These are phyloP conservation scores for Acanthamoeba lenticulata DNA, from an alignment of 208 protist genomes.

Conservation along the genomic window DNA sequence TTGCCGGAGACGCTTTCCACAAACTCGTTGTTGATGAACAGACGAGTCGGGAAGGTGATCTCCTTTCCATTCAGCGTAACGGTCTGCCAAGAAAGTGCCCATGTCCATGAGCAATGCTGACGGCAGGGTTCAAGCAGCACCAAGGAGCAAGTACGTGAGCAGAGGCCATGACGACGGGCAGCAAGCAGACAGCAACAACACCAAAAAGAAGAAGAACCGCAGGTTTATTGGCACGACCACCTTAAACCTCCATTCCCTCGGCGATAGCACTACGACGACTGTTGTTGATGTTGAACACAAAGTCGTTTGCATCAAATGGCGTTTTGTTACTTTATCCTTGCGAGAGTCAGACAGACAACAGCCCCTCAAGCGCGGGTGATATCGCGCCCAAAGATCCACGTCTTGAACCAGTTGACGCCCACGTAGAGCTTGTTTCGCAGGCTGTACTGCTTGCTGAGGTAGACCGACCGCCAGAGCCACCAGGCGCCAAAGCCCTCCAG, in stretches of 20 bases:
- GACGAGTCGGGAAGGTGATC: neutral
- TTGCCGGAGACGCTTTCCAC: constrained; percentile 4
- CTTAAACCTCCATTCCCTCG: too few species aligned
- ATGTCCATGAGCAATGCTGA: too few species aligned
- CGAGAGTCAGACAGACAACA: neutral
- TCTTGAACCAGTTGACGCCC: constrained; percentile 58
- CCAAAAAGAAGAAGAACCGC: too few species aligned
- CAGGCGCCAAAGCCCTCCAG: constrained; percentile 45
- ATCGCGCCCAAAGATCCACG: constrained; percentile 44
- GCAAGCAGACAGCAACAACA: too few species aligned
- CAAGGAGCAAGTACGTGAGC: too few species aligned
- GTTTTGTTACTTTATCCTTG: too few species aligned
- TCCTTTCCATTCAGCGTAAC: neutral
- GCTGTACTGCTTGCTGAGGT: constrained; percentile 63
- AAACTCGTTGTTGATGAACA: constrained; percentile 66
- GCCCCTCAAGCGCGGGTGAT: neutral
- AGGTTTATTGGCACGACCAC: too few species aligned
- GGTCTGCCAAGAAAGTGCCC: neutral
- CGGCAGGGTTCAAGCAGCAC: neutral
- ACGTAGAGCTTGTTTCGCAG: constrained; percentile 57
- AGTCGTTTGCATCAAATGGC: too few species aligned
- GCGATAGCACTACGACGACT: too few species aligned
- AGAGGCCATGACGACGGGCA: too few species aligned
- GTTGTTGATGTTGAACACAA: too few species aligned
- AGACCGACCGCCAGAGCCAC: constrained; percentile 49